These are phyloP conservation scores for Diaporthe nobilis DNA, from an alignment of 2,329 filamentous ascomycete genomes.

Conservation along the genomic window DNA sequence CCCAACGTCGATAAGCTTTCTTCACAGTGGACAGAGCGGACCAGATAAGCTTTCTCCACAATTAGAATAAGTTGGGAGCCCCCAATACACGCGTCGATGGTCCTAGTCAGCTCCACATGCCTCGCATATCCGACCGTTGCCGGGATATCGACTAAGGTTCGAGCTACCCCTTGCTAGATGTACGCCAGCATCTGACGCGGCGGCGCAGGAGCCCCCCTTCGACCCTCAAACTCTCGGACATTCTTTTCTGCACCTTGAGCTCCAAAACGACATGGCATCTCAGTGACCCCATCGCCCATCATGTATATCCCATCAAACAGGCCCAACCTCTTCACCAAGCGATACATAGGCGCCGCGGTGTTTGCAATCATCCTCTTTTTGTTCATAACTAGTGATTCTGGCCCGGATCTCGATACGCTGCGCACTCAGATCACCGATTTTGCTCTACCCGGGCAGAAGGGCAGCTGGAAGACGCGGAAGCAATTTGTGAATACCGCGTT, in stretches of 20 bases:
- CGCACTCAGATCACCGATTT: background rate
- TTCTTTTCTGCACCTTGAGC: background rate
- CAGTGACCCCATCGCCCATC: slow-evolving; percentile 8
- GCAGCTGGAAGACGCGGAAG: slow-evolving; percentile 27
- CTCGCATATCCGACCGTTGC: background rate
- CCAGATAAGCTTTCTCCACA: slow-evolving; percentile 12
- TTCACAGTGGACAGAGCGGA: background rate
- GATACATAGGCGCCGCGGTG: slow-evolving; percentile 3
- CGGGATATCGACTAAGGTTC: background rate
- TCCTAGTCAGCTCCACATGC: slow-evolving; percentile 4
- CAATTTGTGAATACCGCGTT: slow-evolving; percentile 35
- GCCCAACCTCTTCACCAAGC: background rate
- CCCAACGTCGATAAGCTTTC: background rate
- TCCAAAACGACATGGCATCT: background rate
- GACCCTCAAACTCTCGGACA: background rate
- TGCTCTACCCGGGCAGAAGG: background rate
- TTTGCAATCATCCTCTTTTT: background rate
- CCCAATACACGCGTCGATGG: background rate
- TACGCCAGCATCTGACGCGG: slow-evolving; percentile 2
- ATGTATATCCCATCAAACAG: slow-evolving; percentile 22
- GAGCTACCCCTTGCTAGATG: slow-evolving; percentile 12
- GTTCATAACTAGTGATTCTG: slow-evolving; percentile 16
- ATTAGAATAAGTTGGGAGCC: background rate
- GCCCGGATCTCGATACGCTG: background rate
- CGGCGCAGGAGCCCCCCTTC: too few species aligned